These are phyloP conservation scores for Chalciporus sphaerocephalus DNA, from an alignment of 768 basidiomycete species.

Conservation along the genomic window DNA sequence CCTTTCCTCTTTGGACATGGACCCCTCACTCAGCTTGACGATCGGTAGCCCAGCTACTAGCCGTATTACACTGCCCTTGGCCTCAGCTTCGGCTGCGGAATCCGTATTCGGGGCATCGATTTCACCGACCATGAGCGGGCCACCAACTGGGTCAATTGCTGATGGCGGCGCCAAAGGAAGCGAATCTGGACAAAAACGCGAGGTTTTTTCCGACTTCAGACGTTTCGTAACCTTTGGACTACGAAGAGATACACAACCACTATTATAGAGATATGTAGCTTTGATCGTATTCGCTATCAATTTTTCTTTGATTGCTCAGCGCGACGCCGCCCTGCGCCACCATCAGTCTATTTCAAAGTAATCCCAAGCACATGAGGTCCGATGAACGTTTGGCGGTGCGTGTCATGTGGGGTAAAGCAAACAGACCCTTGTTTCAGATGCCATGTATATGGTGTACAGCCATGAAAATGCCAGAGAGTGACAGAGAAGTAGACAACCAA, in stretches of 20 bases:
- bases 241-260: slow-evolving; percentile 56
- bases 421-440: slow-evolving; percentile 8
- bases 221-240: slow-evolving; percentile 88
- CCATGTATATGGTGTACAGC: slow-evolving; percentile 15
- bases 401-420: not conserved
- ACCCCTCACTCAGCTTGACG: slow-evolving; percentile 60
- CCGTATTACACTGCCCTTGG: slow-evolving; percentile 50
- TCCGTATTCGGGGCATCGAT: slow-evolving; percentile 53
- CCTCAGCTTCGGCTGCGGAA: slow-evolving; percentile 38
- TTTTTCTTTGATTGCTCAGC: not conserved
- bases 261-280: slow-evolving; percentile 16
- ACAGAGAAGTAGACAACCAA: slow-evolving; percentile 2
- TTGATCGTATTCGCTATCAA: not conserved
- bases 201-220: slow-evolving; percentile 85
- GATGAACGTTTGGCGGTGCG: not conserved
- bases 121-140: slow-evolving; percentile 61
- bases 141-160: slow-evolving; percentile 57
- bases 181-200: slow-evolving; percentile 50
- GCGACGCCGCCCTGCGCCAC: slow-evolving; percentile 4
- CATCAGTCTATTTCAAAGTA: slow-evolving; percentile 4
- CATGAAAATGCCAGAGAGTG: slow-evolving; percentile 7
- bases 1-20: slow-evolving; percentile 94
- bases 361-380: not conserved
- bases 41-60: slow-evolving; percentile 65
- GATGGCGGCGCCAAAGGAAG: slow-evolving; percentile 39